Evolutionary conservation across 768 basidiomycete species (phyloP).

Genomic region (Podaxis sp.): DNA sequence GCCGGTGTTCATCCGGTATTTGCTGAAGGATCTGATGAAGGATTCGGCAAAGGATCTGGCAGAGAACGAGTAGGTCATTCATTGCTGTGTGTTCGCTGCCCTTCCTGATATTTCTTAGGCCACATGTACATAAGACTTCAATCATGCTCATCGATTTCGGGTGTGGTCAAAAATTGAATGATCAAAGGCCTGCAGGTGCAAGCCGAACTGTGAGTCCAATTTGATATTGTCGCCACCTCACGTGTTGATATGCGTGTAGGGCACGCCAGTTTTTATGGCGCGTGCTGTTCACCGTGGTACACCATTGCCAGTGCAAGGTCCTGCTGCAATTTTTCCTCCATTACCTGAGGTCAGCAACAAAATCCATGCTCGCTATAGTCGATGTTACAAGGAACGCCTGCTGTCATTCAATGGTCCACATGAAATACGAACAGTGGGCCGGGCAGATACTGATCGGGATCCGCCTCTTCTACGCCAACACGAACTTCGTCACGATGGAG

Average conservation of each 20-base stretch:
- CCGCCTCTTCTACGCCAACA: background rate
- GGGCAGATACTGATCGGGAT: no score
- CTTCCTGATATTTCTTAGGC: background rate
- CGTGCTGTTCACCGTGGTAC: conserved; percentile 4
- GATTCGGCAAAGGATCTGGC: no score
- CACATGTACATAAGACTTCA: background rate
- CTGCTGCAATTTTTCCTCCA: background rate
- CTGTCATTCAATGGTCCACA: background rate
- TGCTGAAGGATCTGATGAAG: conserved; percentile 5
- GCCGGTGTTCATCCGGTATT: conserved; percentile 1
- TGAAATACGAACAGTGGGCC: background rate
- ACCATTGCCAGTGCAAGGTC: background rate
- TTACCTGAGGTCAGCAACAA: background rate
- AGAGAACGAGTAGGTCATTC: background rate
- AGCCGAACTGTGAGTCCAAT: conserved; percentile 8
- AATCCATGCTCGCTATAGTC: background rate
- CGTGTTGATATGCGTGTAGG: background rate
- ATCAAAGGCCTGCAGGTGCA: background rate
- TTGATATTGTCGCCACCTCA: background rate
- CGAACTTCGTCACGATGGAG: conserved; percentile 10
- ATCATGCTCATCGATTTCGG: conserved; percentile 14
- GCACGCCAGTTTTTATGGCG: conserved; percentile 16
- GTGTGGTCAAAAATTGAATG: background rate
- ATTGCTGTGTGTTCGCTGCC: background rate
- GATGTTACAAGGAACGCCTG: background rate